These are phyloP conservation scores for Blastobotrys capitulatus DNA, from an alignment of 1,139 yeast genomes.

Conservation along the genomic window DNA sequence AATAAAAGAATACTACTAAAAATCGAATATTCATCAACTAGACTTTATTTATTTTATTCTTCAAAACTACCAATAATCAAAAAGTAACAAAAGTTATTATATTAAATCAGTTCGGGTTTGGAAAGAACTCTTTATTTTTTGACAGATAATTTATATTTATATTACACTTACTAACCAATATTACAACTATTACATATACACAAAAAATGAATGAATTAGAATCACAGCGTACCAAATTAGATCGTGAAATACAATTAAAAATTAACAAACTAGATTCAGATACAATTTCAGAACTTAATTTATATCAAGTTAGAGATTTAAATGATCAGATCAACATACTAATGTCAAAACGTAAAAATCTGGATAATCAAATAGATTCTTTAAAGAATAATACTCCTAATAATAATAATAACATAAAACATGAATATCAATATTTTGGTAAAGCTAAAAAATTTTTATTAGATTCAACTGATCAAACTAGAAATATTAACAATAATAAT, in stretches of 20 bases:
- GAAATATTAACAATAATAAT: conserved; percentile 15
- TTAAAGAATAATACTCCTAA: conserved; percentile 36
- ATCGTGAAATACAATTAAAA: conserved; percentile 55
- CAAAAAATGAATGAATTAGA: background rate
- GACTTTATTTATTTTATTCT: too few relatives aligned
- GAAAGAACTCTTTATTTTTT: too few relatives aligned
- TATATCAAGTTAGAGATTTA: conserved; percentile 59
- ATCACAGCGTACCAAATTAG: background rate
- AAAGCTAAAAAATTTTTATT: conserved; percentile 79
- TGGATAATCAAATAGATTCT: conserved; percentile 70
- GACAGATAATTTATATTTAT: too few relatives aligned
- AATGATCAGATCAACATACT: conserved; percentile 72
- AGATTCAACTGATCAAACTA: conserved; percentile 48
- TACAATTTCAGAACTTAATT: conserved; percentile 40
- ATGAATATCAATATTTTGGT: conserved; percentile 73
- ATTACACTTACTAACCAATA: too few relatives aligned
- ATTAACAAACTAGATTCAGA: conserved; percentile 62
- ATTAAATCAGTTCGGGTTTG: too few relatives aligned
- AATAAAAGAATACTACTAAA: too few relatives aligned
- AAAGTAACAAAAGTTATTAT: too few relatives aligned
- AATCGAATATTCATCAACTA: too few relatives aligned
- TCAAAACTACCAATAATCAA: too few relatives aligned
- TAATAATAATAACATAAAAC: conserved; percentile 22
- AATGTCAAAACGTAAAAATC: conserved; percentile 59
- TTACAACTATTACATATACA: too few relatives aligned